Percentiles rank a stretch among this genome's conserved stretches.
Evolutionary conservation across 2,329 filamentous ascomycete species (phyloP).

Genomic region (Aureobasidium subglaciale): DNA sequence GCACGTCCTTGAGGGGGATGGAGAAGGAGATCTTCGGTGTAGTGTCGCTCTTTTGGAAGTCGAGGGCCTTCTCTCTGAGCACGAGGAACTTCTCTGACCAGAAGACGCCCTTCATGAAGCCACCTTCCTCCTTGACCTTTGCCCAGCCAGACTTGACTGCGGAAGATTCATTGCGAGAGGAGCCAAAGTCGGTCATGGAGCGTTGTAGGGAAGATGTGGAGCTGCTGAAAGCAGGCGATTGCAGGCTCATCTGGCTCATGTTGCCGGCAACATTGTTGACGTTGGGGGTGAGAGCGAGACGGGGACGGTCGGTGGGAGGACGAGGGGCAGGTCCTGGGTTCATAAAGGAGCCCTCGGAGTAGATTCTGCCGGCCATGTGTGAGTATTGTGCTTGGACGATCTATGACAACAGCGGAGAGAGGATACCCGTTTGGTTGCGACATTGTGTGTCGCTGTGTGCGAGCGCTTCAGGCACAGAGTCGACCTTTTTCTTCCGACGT

Average conservation of each 20-base stretch:
- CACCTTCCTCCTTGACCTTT: constrained; percentile 81
- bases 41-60: constrained; percentile 88
- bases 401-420: background rate
- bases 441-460: background rate
- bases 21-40: constrained; percentile 76
- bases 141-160: constrained; percentile 62
- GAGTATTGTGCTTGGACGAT: background rate
- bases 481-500: background rate
- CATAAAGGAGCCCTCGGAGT: constrained; percentile 70
- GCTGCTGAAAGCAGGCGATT: constrained; percentile 46
- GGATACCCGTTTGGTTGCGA: constrained; percentile 14
- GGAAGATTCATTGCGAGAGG: constrained; percentile 28
- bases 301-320: constrained; percentile 72
- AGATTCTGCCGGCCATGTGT: constrained; percentile 41
- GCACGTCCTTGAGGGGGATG: constrained; percentile 77
- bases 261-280: constrained; percentile 64
- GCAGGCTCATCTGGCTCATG: constrained; percentile 68
- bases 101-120: constrained; percentile 69
- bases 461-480: background rate
- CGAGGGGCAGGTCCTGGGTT: constrained; percentile 92
- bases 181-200: constrained; percentile 35
- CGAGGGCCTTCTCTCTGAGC: constrained; percentile 82
- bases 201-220: constrained; percentile 33
- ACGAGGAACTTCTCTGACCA: constrained; percentile 93
- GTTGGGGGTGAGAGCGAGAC: constrained; percentile 68